Evolutionary conservation across 768 basidiomycete species (phyloP).

Genomic region (Russula virescens): DNA sequence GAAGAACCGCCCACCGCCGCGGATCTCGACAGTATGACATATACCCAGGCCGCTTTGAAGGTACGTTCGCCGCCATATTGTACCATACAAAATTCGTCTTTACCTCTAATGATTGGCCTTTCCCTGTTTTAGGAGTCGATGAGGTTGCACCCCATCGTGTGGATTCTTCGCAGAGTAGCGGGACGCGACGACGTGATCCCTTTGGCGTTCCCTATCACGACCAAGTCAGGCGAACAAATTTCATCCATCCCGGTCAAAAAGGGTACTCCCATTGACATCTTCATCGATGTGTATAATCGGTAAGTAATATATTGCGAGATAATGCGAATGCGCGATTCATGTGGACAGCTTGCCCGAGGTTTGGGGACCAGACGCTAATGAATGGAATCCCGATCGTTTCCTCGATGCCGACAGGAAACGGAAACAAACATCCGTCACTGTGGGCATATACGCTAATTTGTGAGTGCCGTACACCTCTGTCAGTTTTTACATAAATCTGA

Average conservation of each 20-base stretch:
- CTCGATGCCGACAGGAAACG: constrained; percentile 20
- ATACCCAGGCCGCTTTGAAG: constrained; percentile 21
- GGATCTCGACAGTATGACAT: constrained; percentile 20
- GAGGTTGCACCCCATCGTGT: constrained; percentile 21
- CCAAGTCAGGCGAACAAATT: constrained; percentile 17
- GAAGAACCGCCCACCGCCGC: background rate
- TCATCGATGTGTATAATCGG: constrained; percentile 20
- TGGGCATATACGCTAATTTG: constrained; percentile 23
- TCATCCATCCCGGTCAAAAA: constrained; percentile 18
- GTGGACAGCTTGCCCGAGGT: constrained; percentile 15
- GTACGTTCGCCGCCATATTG: background rate
- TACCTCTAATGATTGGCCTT: background rate
- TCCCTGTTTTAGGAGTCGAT: constrained; percentile 16
- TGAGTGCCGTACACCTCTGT: background rate
- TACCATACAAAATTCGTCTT: background rate
- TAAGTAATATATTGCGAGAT: background rate
- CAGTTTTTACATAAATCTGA: background rate
- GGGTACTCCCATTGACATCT: constrained; percentile 19
- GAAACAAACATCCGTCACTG: background rate
- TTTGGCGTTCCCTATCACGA: constrained; percentile 16
- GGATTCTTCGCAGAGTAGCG: constrained; percentile 6
- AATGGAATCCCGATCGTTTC: constrained; percentile 23
- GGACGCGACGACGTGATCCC: constrained; percentile 22
- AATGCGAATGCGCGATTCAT: background rate
- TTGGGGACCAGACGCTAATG: constrained; percentile 22